A percentile compares a stretch with the other conserved stretches of the same genome.
Evolutionary conservation across 2,329 filamentous ascomycete genomes (phyloP).

Genomic region (Cytospora schulzeri): DNA sequence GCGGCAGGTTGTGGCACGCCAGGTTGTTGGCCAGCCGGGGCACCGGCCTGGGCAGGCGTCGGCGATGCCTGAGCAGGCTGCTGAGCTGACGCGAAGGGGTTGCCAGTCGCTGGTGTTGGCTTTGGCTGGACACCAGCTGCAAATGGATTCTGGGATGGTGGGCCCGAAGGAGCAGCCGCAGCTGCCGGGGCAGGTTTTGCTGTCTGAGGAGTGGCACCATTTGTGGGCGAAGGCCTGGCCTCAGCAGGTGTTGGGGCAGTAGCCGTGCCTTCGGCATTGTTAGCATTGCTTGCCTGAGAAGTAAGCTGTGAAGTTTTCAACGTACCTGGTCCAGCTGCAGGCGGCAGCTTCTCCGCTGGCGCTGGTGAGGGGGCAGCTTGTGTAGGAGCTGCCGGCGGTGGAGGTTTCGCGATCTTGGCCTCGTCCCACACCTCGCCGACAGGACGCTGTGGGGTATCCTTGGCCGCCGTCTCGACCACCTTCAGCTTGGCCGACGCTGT

Average conservation of each 20-base stretch:
- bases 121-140: constrained; percentile 13
- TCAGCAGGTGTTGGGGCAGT: background rate
- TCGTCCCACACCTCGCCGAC: constrained; percentile 86
- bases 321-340: constrained; percentile 20
- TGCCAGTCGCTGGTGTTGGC: background rate
- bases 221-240: constrained; percentile 21
- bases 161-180: constrained; percentile 19
- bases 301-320: background rate
- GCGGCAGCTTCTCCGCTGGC: constrained; percentile 18
- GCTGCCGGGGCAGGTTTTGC: constrained; percentile 25
- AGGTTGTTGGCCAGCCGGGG: constrained; percentile 1
- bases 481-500: constrained; percentile 70
- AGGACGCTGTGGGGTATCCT: constrained; percentile 81
- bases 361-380: constrained; percentile 25
- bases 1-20: constrained; percentile 2
- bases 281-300: background rate
- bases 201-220: constrained; percentile 18
- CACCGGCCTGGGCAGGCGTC: too few species aligned
- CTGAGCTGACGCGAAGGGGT: constrained; percentile 26
- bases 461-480: constrained; percentile 78
- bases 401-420: constrained; percentile 67
- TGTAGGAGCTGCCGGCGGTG: constrained; percentile 31
- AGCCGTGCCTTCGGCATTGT: constrained; percentile 7
- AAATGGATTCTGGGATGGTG: constrained; percentile 27
- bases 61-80: constrained; percentile 29